Base-by-base conservation (phyloP, 106 monocot species). In the Amphibolis antarctica region DNA sequence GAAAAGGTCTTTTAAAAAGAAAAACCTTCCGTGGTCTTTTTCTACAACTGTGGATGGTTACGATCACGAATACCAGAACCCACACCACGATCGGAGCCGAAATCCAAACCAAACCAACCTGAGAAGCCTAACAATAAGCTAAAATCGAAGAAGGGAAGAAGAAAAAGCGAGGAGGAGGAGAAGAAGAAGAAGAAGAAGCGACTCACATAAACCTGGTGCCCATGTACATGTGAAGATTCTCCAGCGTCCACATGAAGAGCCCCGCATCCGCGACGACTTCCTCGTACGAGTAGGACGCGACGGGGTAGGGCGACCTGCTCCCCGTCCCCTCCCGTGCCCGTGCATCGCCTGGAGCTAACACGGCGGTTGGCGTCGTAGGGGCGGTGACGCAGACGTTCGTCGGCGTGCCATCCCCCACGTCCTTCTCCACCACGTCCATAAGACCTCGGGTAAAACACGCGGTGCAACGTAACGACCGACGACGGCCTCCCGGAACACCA, bases 131-230 rank as follows among this genome's bases (percentile, higher is more conserved):
- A 36, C 36, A 36, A 36, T 7, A 36, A 36, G 36, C 36, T 36
- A 36, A 36, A 36, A 7, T 4, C 7, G 36, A 36, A 36, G 7
- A 36, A 2, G n/a, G n/a, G n/a, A n/a, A n/a, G n/a, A n/a, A n/a
- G n/a, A n/a, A 22, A 28, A 56, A 56, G 56, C 13, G 56, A 18
- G 12, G 43, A 11, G n/a, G n/a, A 3, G 5, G 29, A 44, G 21
- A 61, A 61, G n/a, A 61, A 61, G 20, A 61, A 61, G 28, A 58
- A 27, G 7, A 4, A 30, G 29, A 58, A n/a, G 42, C 43, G 42
- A 55, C 71, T 28, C 28, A 72, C 72, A 63, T 65, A 56, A 72
- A 65, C 72, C 57, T 72, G n/a, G 72, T 72, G 15, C 72, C 72
- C 72, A 72, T 56, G 21, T 21, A 18, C 20, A 55, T 26, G 57